Evolutionary conservation across 2,329 filamentous ascomycete species (phyloP).

Genomic region (Dactylellina leptospora): DNA sequence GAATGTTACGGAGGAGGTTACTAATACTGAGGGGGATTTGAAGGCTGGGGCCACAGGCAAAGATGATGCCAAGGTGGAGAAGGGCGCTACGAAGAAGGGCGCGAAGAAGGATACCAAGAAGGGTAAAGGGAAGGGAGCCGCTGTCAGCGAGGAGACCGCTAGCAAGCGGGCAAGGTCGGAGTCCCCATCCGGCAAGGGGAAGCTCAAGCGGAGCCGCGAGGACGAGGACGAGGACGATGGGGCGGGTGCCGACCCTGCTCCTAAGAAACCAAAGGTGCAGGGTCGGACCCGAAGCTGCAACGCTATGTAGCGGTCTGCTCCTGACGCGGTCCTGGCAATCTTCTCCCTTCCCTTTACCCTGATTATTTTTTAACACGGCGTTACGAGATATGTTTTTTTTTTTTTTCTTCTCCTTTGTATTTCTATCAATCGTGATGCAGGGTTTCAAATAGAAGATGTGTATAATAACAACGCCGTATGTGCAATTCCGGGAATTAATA

Average conservation of each 20-base stretch:
- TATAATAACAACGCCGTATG: background rate
- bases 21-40: background rate
- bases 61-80: background rate
- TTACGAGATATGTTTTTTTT: conserved; percentile 11
- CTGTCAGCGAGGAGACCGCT: too few relatives aligned
- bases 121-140: too few relatives aligned
- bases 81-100: too few relatives aligned
- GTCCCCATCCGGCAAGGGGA: too few relatives aligned
- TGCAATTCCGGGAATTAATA: background rate
- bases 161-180: too few relatives aligned
- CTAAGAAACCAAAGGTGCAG: too few relatives aligned
- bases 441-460: conserved; percentile 2
- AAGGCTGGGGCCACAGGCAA: background rate
- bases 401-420: background rate
- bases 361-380: background rate
- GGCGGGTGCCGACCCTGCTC: too few relatives aligned
- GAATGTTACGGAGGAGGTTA: background rate
- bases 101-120: too few relatives aligned
- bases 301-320: background rate
- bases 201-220: conserved; percentile 1
- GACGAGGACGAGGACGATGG: background rate
- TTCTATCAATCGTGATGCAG: too few relatives aligned
- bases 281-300: background rate
- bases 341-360: background rate
- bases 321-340: background rate